Base-by-base conservation (phyloP, 2,329 filamentous ascomycete genomes). In the Claviceps quebecensis region DNA sequence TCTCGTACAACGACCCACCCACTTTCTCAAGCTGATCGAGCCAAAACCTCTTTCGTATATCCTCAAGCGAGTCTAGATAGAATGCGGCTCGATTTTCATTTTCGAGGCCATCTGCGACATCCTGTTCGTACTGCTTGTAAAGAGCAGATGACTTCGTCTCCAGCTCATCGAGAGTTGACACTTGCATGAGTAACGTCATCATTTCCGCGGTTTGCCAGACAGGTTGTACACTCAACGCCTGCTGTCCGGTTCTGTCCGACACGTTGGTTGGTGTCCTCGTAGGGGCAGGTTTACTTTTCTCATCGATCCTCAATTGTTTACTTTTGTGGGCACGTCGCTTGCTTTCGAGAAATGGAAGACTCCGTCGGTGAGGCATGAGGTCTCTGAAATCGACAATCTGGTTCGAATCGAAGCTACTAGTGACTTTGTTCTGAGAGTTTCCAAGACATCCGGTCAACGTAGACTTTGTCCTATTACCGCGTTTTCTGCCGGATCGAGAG, bases 121-220 rank as follows among this genome's bases (percentile, higher is more conserved):
- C 66, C n/a, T 55, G 55, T 41, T 61, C 54, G 45, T 64, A 69
- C 48, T 68, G 64, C 5, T 67, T 60, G 26, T 69, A 57, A 9
- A 67, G 39, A 3, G 29, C 54, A 1, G 56, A 56, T 3, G 65
- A 63, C 34, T 52, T 51, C 46, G 52, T 45, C 29, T 64, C 58
- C n/a, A 65, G 44, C 6, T 59, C 50, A 17, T 55, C 56, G 4
- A 69, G 49, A 4, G 55, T 53, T 8, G 49, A 45, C 9, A 54
- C n/a, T 11, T 65, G 58, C 11, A 61, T 53, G 2, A 67, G 41
- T 2, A 67, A 43, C 5, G 67, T 45, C 1, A 54, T 51, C 14
- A 45, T 47, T 5, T 54, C 52, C n/a, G n/a, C 22, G 11, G 8
- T 29, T 16, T 26, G n/a, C 5, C 45, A 38, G 2, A 47, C 6